These are phyloP conservation scores for Suhomyces taliae DNA, from an alignment of 1,139 yeast genomes.

Conservation along the genomic window DNA sequence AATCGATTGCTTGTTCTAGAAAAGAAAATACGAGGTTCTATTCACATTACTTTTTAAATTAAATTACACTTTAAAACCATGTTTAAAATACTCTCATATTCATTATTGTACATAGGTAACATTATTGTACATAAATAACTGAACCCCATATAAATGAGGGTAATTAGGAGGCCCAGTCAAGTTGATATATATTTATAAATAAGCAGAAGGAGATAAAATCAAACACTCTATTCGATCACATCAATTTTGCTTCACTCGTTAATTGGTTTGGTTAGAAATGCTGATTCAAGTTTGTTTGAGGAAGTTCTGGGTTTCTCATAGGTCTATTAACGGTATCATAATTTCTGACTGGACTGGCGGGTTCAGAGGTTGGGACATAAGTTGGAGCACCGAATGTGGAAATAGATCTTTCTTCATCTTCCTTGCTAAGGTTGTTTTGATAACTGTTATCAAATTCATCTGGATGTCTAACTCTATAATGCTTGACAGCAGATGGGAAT, in stretches of 20 bases:
- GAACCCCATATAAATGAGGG: too few relatives aligned
- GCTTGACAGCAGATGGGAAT: constrained; percentile 54
- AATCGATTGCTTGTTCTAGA: too few relatives aligned
- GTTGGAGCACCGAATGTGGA: constrained; percentile 12
- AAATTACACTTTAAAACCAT: too few relatives aligned
- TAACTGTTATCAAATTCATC: constrained; percentile 10
- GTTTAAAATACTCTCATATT: too few relatives aligned
- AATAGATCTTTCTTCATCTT: constrained; percentile 8
- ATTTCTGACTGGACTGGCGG: constrained; percentile 7
- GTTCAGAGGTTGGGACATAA: constrained; percentile 1
- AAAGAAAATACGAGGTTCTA: too few relatives aligned
- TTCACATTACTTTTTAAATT: too few relatives aligned
- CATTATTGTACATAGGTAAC: too few relatives aligned
- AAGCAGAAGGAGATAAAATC: too few relatives aligned
- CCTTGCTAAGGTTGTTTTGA: constrained; percentile 1
- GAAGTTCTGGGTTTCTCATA: not conserved
- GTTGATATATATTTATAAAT: too few relatives aligned
- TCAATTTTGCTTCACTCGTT: not conserved
- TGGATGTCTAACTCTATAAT: constrained; percentile 19
- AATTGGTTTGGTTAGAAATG: not conserved
- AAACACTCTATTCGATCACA: too few relatives aligned
- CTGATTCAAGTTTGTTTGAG: not conserved
- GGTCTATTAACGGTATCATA: constrained; percentile 4
- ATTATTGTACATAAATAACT: too few relatives aligned
- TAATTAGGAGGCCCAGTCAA: too few relatives aligned